Evolutionary conservation across 345 rosid species (phyloP), one percentile per base, ranked within the genome.

Genomic region (Ceriops tagal): DNA sequence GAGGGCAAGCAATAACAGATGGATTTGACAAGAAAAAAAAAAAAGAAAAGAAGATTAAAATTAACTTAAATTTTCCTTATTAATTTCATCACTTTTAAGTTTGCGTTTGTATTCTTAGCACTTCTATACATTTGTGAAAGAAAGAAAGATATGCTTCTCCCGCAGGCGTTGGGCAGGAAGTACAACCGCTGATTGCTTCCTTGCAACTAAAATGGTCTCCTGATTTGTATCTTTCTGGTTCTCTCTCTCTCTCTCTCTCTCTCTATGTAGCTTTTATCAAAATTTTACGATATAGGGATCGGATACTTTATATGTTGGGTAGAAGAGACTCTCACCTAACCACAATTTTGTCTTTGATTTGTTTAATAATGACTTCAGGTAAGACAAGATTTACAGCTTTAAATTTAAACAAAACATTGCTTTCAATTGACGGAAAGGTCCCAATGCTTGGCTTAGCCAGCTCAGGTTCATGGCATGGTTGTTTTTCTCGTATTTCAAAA

Each of bases 401-500:
- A 34, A 34, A 34, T 1, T 8, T 61, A 39, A 31, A 27, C 1
- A 35, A 20, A 20, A 27, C 15, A 10, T 62, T 47, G 15, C 64
- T 19, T 71, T 62, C 59, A 57, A 53, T 51, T 28, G 55, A 55
- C 15, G 15, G 21, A 35, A 47, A 27, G 19, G 37, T 47, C 51
- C 57, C 58, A 35, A 28, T 13, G 16, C 3, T 15, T 13, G n/a
- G 22, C 27, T 27, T 58, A 15, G 78, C 69, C 81, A 73, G 34
- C 81, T 43, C 75, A 70, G 78, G 80, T 65, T n/a, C 58, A 49
- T 24, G 24, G 34, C 8, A 7, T 19, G 27, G 35, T 8, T 49
- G n/a, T 16, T 22, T 37, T 24, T 24, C 26, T 43, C 18, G 15
- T 43, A 43, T 43, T 13, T 43, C 13, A 3, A 43, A 43, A 43